Conservation (phyloP, 1,284 basidiomycete genomes). For the Cryptococcus sp. region DNA sequence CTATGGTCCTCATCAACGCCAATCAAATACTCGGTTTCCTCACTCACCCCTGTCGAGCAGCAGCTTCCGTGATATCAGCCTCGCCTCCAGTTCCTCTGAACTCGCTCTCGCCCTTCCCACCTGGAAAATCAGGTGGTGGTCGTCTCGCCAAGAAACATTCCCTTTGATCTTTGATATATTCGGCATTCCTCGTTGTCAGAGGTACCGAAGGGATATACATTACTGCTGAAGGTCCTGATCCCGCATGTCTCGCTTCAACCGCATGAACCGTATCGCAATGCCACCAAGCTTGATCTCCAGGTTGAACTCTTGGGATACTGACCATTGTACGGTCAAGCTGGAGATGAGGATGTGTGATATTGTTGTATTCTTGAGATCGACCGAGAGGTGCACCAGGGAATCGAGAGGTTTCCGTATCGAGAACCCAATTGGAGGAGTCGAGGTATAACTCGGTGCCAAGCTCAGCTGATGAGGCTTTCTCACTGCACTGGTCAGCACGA, state of each 20-base stretch:
- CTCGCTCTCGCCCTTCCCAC: conserved; percentile 62
- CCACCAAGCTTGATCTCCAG: conserved; percentile 78
- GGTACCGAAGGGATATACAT: conserved; percentile 76
- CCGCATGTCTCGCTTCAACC: conserved; percentile 62
- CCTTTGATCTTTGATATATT: conserved; percentile 62
- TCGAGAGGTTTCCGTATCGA: conserved; percentile 56
- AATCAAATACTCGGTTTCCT: neutral
- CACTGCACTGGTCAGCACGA: neutral
- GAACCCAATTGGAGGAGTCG: conserved; percentile 59
- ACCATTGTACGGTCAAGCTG: conserved; percentile 64
- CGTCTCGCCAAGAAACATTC: conserved; percentile 55
- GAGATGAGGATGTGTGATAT: conserved; percentile 66
- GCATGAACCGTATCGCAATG: conserved; percentile 73
- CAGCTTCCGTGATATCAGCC: conserved; percentile 50
- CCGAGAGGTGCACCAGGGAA: conserved; percentile 64
- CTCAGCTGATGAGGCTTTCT: conserved; percentile 8
- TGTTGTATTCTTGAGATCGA: conserved; percentile 61
- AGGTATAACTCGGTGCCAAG: conserved; percentile 41
- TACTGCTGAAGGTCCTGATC: conserved; percentile 63
- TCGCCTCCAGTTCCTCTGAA: conserved; percentile 54
- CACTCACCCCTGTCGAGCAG: conserved; percentile 52
- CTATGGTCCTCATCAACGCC: conserved; percentile 6
- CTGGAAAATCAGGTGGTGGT: conserved; percentile 70
- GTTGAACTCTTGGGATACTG: conserved; percentile 64
- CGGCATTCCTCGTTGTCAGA: conserved; percentile 60